phyloP scores from a whole-genome alignment of 331 rosid species.

The Pyrus hybrid region DNA sequence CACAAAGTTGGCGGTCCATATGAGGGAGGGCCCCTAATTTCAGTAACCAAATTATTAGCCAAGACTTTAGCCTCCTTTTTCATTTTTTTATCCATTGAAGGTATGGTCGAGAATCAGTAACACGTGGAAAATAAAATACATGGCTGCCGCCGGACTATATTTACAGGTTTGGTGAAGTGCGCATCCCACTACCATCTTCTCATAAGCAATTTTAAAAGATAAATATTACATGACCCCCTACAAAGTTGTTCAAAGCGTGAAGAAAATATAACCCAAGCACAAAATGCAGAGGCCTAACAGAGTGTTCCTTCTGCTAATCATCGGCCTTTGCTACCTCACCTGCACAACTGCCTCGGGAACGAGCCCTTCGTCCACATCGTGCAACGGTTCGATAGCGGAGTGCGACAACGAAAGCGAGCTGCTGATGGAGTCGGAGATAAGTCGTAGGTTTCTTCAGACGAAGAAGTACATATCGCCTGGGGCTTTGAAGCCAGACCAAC shows the following conservation, averaged over 20 bases:
- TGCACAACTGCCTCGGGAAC: conserved; percentile 14
- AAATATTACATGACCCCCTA: not conserved
- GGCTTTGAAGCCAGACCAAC: conserved; percentile 46
- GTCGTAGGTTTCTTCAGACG: conserved; percentile 46
- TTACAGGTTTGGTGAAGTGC: not conserved
- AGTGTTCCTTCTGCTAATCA: conserved; percentile 23
- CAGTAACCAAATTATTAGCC: too few species aligned
- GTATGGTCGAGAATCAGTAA: too few species aligned
- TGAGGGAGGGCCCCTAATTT: too few species aligned
- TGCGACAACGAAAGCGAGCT: conserved; percentile 48
- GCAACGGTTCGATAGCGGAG: conserved; percentile 70
- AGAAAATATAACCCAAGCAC: not conserved
- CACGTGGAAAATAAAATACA: not conserved
- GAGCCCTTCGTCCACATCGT: conserved; percentile 1
- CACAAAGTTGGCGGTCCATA: too few species aligned
- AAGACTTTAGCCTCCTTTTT: too few species aligned
- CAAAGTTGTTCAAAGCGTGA: conserved; percentile 27
- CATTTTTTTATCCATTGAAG: too few species aligned
- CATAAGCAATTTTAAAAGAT: not conserved
- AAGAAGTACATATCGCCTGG: conserved; percentile 49
- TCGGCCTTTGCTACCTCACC: conserved; percentile 17
- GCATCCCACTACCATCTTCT: not conserved
- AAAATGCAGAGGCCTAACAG: conserved; percentile 25
- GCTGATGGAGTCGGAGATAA: conserved; percentile 72
- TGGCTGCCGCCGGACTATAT: not conserved